Evolutionary conservation across 495 filamentous ascomycete species (phyloP).

Genomic region (Chaetomium tenue): DNA sequence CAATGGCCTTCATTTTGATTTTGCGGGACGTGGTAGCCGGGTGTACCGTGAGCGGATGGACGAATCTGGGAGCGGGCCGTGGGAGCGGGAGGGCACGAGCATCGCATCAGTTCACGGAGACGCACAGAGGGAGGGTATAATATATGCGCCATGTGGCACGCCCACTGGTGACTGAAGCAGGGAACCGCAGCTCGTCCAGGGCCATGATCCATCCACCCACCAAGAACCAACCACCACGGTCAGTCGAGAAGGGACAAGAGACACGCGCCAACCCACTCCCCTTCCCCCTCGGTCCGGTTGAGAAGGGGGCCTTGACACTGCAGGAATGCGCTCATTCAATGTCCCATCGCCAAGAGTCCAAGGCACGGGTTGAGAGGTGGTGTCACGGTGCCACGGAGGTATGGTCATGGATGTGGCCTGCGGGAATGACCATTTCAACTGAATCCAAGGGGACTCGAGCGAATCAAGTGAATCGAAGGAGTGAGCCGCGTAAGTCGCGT

Average conservation of each 20-base stretch:
- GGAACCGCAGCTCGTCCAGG: background rate
- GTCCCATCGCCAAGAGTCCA: constrained; percentile 13
- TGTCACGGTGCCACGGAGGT: too few relatives aligned
- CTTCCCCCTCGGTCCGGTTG: background rate
- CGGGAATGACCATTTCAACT: too few relatives aligned
- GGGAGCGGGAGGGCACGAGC: too few relatives aligned
- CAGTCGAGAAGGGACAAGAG: background rate
- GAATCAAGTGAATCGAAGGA: too few relatives aligned
- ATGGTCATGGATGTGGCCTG: too few relatives aligned
- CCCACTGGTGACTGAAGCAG: background rate
- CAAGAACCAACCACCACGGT: background rate
- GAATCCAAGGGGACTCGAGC: too few relatives aligned
- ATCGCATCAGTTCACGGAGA: too few relatives aligned
- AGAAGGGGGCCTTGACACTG: background rate
- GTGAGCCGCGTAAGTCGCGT: background rate
- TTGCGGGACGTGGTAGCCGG: background rate
- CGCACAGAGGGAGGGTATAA: background rate
- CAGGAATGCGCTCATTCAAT: constrained; percentile 7
- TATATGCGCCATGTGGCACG: background rate
- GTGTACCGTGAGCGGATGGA: background rate
- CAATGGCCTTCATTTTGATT: constrained; percentile 29
- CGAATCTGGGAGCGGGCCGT: too few relatives aligned
- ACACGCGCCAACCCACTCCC: too few relatives aligned
- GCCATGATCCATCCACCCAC: background rate
- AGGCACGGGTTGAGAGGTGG: background rate